phyloP scores from a whole-genome alignment of 2,329 filamentous ascomycete species.

The Fusarium pininemorale region DNA sequence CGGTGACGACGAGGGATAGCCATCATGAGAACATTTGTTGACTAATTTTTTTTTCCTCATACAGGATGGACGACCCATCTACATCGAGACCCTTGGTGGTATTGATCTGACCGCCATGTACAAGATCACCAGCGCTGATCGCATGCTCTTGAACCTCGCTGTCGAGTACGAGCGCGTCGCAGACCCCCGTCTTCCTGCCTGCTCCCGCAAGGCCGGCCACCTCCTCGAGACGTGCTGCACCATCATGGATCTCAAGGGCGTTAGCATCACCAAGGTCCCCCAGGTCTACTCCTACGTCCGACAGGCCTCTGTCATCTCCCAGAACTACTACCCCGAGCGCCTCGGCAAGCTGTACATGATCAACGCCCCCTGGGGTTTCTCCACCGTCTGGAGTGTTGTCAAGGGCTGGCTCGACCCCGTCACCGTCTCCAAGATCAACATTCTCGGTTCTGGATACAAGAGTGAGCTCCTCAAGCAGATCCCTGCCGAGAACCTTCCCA shows the following conservation, averaged over 20 bases:
- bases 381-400: slow-evolving; percentile 82
- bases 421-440: slow-evolving; percentile 94
- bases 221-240: slow-evolving; percentile 98
- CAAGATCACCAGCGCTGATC: slow-evolving; percentile 90
- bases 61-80: slow-evolving; percentile 94
- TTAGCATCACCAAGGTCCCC: slow-evolving; percentile 81
- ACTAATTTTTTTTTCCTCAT: slow-evolving; percentile 15
- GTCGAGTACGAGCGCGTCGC: slow-evolving; percentile 97
- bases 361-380: slow-evolving; percentile 97
- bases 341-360: slow-evolving; percentile 96
- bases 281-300: slow-evolving; percentile 90
- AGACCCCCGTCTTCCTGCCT: slow-evolving; percentile 92
- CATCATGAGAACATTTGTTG: slow-evolving; percentile 13
- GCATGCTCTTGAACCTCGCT: slow-evolving; percentile 96
- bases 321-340: slow-evolving; percentile 99
- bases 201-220: slow-evolving; percentile 88
- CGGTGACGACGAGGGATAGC: background rate
- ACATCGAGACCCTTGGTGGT: slow-evolving; percentile 95
- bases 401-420: slow-evolving; percentile 97
- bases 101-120: slow-evolving; percentile 91
- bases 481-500: slow-evolving; percentile 88
- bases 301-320: slow-evolving; percentile 86
- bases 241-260: slow-evolving; percentile 97
- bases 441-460: slow-evolving; percentile 84
- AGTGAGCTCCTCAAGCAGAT: slow-evolving; percentile 86